Percentiles rank a stretch among this genome's conserved stretches.
These are phyloP conservation scores for Rutstroemia sp. DNA, from an alignment of 2,329 filamentous ascomycete genomes.

Conservation along the genomic window DNA sequence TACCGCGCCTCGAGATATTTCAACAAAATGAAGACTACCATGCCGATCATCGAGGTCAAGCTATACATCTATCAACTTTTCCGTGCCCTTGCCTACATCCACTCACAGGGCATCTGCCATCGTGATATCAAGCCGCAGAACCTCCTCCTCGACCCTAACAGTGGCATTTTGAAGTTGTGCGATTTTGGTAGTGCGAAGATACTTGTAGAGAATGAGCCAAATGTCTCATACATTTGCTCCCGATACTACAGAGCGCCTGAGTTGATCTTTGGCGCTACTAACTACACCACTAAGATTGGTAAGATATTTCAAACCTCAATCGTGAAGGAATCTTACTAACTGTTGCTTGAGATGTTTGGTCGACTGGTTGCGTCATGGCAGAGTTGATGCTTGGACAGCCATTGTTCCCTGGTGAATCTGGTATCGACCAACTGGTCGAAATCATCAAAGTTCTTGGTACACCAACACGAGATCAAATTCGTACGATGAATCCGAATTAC, in stretches of 20 bases:
- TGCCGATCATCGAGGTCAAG: slow-evolving; percentile 98
- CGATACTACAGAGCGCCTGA: slow-evolving; percentile 97
- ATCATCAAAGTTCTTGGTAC: slow-evolving; percentile 99
- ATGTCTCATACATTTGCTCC: slow-evolving; percentile 99
- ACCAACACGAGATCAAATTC: slow-evolving; percentile 93
- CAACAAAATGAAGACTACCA: slow-evolving; percentile 99
- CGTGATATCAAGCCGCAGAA: slow-evolving; percentile 99
- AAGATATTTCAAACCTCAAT: slow-evolving; percentile 34
- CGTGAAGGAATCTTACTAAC: slow-evolving; percentile 16
- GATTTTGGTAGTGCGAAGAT: slow-evolving; percentile 99
- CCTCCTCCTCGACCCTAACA: slow-evolving; percentile 82
- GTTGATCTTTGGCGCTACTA: slow-evolving; percentile 96
- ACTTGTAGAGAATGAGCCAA: slow-evolving; percentile 95
- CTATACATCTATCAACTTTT: slow-evolving; percentile 99
- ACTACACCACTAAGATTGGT: slow-evolving; percentile 99
- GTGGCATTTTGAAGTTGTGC: slow-evolving; percentile 90
- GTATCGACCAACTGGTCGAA: slow-evolving; percentile 96
- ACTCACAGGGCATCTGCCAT: slow-evolving; percentile 98
- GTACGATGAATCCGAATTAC: slow-evolving; percentile 99
- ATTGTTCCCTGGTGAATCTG: slow-evolving; percentile 94
- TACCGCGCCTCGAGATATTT: slow-evolving; percentile 98
- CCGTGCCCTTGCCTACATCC: slow-evolving; percentile 95
- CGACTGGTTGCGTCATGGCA: slow-evolving; percentile 97
- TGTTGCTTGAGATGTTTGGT: slow-evolving; percentile 77
- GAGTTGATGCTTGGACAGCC: slow-evolving; percentile 98